A percentile compares a stretch with the other conserved stretches of the same genome.
phyloP scores from a whole-genome alignment of 495 filamentous ascomycete genomes.

The Achaetomiella virescens region DNA sequence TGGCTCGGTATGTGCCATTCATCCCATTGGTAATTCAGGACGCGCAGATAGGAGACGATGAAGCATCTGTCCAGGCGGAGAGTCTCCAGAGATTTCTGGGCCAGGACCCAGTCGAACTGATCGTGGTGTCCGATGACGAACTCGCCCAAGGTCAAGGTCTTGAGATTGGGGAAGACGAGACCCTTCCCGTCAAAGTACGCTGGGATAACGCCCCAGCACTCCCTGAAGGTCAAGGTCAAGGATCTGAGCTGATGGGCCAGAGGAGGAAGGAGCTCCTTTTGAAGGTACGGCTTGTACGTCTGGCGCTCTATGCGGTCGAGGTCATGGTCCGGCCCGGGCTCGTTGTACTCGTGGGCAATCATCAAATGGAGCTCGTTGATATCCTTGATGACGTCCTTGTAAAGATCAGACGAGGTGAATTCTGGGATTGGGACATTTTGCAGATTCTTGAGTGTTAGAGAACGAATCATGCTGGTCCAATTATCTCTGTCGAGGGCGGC shows the following conservation, averaged over 20 bases:
- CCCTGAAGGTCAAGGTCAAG: constrained; percentile 2
- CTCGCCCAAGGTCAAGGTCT: not conserved
- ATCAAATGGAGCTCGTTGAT: constrained; percentile 4
- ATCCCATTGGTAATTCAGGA: not conserved
- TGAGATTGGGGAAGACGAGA: constrained; percentile 8
- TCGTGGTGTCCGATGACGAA: constrained; percentile 10
- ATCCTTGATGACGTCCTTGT: not conserved
- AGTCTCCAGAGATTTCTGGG: constrained; percentile 4
- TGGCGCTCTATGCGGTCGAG: constrained; percentile 1
- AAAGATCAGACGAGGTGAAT: not conserved
- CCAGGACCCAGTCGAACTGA: constrained; percentile 11
- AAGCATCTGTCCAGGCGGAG: constrained; percentile 2
- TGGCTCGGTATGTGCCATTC: not conserved
- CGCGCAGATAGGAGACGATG: not conserved
- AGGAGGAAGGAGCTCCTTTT: not conserved
- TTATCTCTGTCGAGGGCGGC: not conserved
- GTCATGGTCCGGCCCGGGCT: constrained; percentile 10
- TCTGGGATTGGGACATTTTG: constrained; percentile 5
- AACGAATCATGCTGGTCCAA: not conserved
- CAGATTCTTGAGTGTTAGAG: constrained; percentile 3
- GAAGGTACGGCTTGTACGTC: constrained; percentile 8
- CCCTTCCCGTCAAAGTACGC: constrained; percentile 10
- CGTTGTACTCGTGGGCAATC: constrained; percentile 9
- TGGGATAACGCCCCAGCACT: constrained; percentile 7
- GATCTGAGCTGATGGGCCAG: constrained; percentile 6